Evolutionary conservation across 495 filamentous ascomycete genomes (phyloP).

Genomic region (Podospora pseudoanserina): DNA sequence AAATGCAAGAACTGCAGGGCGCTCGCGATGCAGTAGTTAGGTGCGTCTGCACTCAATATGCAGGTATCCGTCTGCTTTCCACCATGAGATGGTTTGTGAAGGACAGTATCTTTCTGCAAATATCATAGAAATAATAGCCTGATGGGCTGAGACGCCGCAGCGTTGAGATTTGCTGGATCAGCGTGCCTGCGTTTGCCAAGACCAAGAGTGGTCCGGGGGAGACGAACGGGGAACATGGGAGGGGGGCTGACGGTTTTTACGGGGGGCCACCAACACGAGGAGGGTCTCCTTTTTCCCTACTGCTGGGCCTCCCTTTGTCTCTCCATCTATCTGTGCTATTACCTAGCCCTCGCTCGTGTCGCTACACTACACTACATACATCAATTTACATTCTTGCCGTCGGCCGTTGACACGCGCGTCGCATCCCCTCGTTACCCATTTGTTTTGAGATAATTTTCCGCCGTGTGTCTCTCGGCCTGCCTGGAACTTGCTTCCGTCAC

Average conservation of each 20-base stretch:
- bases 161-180: constrained; percentile 11
- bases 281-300: constrained; percentile 6
- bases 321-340: not conserved
- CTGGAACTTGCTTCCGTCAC: not conserved
- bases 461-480: not conserved
- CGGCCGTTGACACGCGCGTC: constrained; percentile 20
- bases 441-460: constrained; percentile 17
- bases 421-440: constrained; percentile 30
- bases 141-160: constrained; percentile 22
- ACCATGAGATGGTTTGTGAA: not conserved
- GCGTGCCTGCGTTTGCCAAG: constrained; percentile 6
- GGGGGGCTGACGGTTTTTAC: not conserved
- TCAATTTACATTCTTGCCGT: constrained; percentile 13
- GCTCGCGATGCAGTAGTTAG: not conserved
- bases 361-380: not conserved
- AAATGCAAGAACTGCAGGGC: constrained; percentile 10
- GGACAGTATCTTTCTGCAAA: no score
- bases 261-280: constrained; percentile 14
- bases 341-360: no score
- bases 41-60: not conserved
- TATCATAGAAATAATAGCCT: not conserved
- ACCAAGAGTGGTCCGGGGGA: constrained; percentile 5
- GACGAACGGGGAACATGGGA: constrained; percentile 4
- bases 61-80: not conserved
- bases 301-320: constrained; percentile 12